Base-by-base conservation (phyloP, 2,329 filamentous ascomycete genomes). In the Ampelomyces quisqualis region DNA sequence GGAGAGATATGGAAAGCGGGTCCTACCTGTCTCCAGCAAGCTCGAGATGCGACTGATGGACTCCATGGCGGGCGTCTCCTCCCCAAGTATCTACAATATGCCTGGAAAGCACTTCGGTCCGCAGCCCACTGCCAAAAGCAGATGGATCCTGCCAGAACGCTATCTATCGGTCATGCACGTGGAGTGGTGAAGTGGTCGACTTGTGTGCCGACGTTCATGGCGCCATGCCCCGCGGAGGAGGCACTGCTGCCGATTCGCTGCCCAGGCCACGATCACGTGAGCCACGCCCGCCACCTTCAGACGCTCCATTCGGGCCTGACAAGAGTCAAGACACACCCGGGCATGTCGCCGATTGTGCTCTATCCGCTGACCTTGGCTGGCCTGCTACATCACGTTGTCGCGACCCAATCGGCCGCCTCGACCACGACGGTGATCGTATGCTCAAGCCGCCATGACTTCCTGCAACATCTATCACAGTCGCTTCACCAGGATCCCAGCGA, bases 41-140 rank as follows among this genome's bases (percentile, higher is more conserved):
- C 83, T 88, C 57, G 90, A 95, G 70, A 98, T 94, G 63, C 88
- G 82, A 52, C 91, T 90, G 66, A 97, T 90, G 15, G 91, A 95
- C 80, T 98, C 93, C 93, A 98, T 98, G 44, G 45, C 49, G 31
- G 31, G 34, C 42, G 23, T 33, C 18, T 37, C 45, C 47, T 29
- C 44, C 24, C 45, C 33, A 31, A 33, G 27, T n/a, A n/a, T n/a
- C n/a, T n/a, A n/a, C n/a, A n/a, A n/a, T n/a, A n/a, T n/a, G n/a
- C n/a, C n/a, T n/a, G n/a, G n/a, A n/a, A n/a, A 45, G 46, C 45
- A 43, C 45, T 35, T 51, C 43, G 43, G 48, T 46, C 49, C 46
- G 49, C 47, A 28, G 45, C 34, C 38, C 45, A 22, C 37, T 38
- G 31, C 28, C 21, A 15, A 38, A 32, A 30, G 21, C 24, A 14